Percentiles rank a stretch among this genome's conserved stretches.
phyloP scores from a whole-genome alignment of 2,329 filamentous ascomycete genomes.

The Alternaria atra region DNA sequence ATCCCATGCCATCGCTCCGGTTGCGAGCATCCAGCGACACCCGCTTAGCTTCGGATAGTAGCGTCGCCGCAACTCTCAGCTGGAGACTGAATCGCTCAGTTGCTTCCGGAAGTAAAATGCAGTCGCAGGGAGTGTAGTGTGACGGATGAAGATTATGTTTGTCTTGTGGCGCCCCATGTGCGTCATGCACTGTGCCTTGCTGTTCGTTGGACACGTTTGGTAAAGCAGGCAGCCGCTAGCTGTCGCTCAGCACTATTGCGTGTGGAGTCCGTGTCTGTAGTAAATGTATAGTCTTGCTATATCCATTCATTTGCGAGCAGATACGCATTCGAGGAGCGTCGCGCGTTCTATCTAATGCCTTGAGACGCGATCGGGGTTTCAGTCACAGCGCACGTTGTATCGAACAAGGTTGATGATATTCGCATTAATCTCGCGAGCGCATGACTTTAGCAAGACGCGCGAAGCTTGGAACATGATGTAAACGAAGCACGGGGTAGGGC shows the following conservation, averaged over 20 bases:
- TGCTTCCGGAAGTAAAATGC: background rate
- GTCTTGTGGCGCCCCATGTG: background rate
- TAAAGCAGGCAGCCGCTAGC: background rate
- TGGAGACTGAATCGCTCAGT: background rate
- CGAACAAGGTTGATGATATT: background rate
- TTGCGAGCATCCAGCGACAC: background rate
- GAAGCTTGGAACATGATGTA: constrained; percentile 5
- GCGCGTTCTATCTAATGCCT: background rate
- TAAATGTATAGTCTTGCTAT: background rate
- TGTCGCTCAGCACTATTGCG: background rate
- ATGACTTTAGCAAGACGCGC: background rate
- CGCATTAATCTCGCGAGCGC: background rate
- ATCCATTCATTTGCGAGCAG: background rate
- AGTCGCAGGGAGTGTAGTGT: background rate
- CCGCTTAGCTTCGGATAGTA: background rate
- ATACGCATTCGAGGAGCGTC: background rate
- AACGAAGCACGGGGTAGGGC: constrained; percentile 13
- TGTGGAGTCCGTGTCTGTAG: constrained; percentile 15
- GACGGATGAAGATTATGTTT: background rate
- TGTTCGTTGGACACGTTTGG: background rate
- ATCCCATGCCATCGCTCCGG: background rate
- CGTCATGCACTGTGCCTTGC: background rate
- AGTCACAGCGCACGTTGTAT: background rate
- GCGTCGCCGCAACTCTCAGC: background rate
- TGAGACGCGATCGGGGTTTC: constrained; percentile 1